Evolutionary conservation across 306 rosid genomes (phyloP), one percentile per base, ranked within the genome.

Genomic region (Oxytropis ochrocephala): DNA sequence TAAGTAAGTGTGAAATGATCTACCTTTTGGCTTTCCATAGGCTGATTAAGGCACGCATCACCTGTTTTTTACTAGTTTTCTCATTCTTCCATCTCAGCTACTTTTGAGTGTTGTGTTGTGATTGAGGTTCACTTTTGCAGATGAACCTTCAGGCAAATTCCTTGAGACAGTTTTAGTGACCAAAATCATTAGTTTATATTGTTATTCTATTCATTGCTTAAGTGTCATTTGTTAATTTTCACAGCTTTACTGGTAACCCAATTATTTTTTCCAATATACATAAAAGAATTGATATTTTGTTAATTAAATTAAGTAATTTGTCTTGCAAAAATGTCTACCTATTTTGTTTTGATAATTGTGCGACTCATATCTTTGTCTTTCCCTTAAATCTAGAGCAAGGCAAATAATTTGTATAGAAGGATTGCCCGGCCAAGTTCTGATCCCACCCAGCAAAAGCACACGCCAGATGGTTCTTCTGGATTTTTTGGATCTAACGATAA

Each of bases 381-480:
- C 56, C 70, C 63, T 73, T 60, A 42, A 65, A 49, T 71, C 48
- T 65, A 94, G 99, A 76, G 68, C 46, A 80, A 94, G 70, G 85
- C 91, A 27, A 85, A 81, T 63, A 71, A 72, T 13, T 35, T 85
- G 50, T 86, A 79, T 77, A 73, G 55, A 58, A 83, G 78, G 75
- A 69, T 87, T 39, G 12, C 55, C 67, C 85, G 57, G 62, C 75
- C 89, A 72, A 86, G 72, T 55, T 80, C 91, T 8, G 82, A 76
- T 79, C 78, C 86, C 52, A 39, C 63, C 56, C 86, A 72, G 49
- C 55, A 54, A 67, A 72, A 75, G 42, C 24, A 47, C 75, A 76
- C 44, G 49, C 67, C 42, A 60, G 67, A 78, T 27, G 39, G 69
- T 69, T 59, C 75, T 62, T 85, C 80, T 59, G 91, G 92, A 76